Evolutionary conservation across 805 yeast species (phyloP), one percentile per base, ranked within the genome.

Genomic region (Starmerella floricola): DNA sequence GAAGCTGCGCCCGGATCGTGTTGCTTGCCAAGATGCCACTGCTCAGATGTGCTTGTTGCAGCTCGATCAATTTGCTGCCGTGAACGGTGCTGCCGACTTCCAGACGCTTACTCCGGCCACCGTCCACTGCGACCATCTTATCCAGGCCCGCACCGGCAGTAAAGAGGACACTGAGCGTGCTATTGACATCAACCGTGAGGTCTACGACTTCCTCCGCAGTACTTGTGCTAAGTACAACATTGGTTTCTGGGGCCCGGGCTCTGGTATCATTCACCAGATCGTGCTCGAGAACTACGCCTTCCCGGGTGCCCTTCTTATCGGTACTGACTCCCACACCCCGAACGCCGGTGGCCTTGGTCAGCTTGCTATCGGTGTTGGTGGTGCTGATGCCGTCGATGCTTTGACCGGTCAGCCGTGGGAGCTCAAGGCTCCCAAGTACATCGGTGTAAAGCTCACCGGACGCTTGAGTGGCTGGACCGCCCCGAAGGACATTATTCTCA

Each of bases 201-300:
- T 87, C 51, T 87, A 76, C 66, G 94, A 87, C 66, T 88, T 87
- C 69, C 73, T 87, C 64, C 74, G 82, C 52, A 67, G 86, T 44
- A 87, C 95, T 52, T 85, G 94, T 58, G 86, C 88, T 57, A 87
- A 86, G 71, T 87, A 87, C 71, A 86, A 88, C 71, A 81, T 87
- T 64, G 95, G 94, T 65, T 87, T 87, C 77, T 87, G 97, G 97
- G 87, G 87, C 62, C 95, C 96, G 57, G 96, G 96, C 60, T 86
- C 95, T 32, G 97, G 97, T 73, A 87, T 87, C 58, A 87, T 87
- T 59, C 97, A 87, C 69, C 97, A 87, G 71, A 88, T 87, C 54
- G 93, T 87, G 37, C 72, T 87, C 60, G 97, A 87, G 71, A 88
- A 87, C 73, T 87, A 83, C 66, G 91, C 95, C 48, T 84, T 82